These are phyloP conservation scores for Talaromyces sp. DNA, from an alignment of 2,329 filamentous ascomycete genomes.

Conservation along the genomic window DNA sequence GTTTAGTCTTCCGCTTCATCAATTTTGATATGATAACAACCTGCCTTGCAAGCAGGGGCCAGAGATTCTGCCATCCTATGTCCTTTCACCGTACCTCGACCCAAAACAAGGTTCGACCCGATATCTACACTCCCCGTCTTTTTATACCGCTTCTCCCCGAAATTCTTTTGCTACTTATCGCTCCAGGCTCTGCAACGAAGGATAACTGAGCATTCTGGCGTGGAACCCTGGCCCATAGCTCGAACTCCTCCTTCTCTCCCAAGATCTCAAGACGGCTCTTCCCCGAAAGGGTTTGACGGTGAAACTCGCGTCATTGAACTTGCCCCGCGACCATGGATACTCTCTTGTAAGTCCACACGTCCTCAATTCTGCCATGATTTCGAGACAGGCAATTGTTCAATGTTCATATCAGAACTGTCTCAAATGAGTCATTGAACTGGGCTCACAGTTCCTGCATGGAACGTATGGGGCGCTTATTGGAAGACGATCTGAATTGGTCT, in stretches of 20 bases:
- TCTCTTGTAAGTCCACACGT: slow-evolving; percentile 44
- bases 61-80: not conserved
- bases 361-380: not conserved
- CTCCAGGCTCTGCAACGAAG: not conserved
- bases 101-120: slow-evolving; percentile 1
- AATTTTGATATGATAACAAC: too few relatives aligned
- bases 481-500: not conserved
- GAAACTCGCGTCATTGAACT: slow-evolving; percentile 10
- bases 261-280: not conserved
- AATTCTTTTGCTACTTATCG: not conserved
- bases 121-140: slow-evolving; percentile 5
- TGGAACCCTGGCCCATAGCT: not conserved
- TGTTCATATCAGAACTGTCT: not conserved
- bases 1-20: too few relatives aligned
- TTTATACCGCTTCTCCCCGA: slow-evolving; percentile 3
- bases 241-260: not conserved
- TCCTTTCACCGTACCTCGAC: not conserved
- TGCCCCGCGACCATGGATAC: slow-evolving; percentile 48
- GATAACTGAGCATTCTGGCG: too few relatives aligned
- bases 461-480: not conserved
- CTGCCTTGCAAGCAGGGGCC: too few relatives aligned
- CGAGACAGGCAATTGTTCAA: not conserved
- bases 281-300: not conserved
- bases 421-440: not conserved
- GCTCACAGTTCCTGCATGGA: not conserved